Evolutionary conservation across 1,139 yeast species (phyloP).

Genomic region (Saccharomycopsis hybrid): DNA sequence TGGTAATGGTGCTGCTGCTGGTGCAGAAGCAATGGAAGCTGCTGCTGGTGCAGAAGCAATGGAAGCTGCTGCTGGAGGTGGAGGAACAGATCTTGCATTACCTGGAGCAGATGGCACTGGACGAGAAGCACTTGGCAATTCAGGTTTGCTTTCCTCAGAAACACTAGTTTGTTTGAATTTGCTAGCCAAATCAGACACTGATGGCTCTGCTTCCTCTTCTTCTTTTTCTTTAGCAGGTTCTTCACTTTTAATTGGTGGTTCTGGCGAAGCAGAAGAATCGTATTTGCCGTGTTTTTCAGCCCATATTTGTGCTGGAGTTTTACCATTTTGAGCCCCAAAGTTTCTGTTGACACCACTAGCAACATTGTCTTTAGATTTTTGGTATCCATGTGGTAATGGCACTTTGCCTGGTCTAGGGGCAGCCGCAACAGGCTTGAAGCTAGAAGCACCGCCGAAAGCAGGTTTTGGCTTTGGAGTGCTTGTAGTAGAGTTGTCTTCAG

Average conservation of each 20-base stretch:
- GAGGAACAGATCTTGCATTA: slow-evolving; percentile 20
- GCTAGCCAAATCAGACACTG: slow-evolving; percentile 21
- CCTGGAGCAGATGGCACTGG: slow-evolving; percentile 22
- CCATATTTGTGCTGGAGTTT: slow-evolving; percentile 94
- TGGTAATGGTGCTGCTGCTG: slow-evolving; percentile 17
- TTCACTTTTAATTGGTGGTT: slow-evolving; percentile 19
- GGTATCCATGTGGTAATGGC: slow-evolving; percentile 29
- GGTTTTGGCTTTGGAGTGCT: slow-evolving; percentile 14
- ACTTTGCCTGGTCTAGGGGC: slow-evolving; percentile 46
- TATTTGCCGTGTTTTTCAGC: slow-evolving; percentile 80
- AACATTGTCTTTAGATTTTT: slow-evolving; percentile 38
- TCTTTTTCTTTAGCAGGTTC: slow-evolving; percentile 22
- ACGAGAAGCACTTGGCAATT: slow-evolving; percentile 29
- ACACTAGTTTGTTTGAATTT: slow-evolving; percentile 24
- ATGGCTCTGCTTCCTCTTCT: slow-evolving; percentile 25
- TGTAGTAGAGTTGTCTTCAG: slow-evolving; percentile 26
- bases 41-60: slow-evolving; percentile 17
- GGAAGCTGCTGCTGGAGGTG: slow-evolving; percentile 21
- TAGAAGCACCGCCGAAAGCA: slow-evolving; percentile 20
- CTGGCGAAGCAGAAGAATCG: slow-evolving; percentile 22
- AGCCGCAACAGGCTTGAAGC: slow-evolving; percentile 39
- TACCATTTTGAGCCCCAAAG: slow-evolving; percentile 69
- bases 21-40: slow-evolving; percentile 15
- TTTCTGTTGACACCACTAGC: slow-evolving; percentile 63
- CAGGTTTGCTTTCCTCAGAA: slow-evolving; percentile 25